Conservation (phyloP, 345 rosid genomes). For the Punica granatum region DNA sequence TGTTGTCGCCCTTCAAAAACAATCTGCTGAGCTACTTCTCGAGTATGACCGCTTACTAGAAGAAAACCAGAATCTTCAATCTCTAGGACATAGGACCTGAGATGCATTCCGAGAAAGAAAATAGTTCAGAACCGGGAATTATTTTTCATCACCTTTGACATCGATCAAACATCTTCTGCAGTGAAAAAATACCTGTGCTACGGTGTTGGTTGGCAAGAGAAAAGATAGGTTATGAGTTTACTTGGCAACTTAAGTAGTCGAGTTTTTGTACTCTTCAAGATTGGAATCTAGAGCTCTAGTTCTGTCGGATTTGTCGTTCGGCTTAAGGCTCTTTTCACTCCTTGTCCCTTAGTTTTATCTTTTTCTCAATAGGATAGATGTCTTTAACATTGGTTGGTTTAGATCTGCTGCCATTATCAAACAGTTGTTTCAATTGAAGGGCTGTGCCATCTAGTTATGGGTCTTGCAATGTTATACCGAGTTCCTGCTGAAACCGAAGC, state of each 20-base stretch:
- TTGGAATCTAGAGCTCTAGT: background rate
- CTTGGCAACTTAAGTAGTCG: background rate
- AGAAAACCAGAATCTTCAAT: conserved; percentile 84
- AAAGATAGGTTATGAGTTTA: background rate
- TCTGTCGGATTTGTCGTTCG: background rate
- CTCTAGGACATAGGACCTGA: conserved; percentile 36
- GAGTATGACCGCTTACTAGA: conserved; percentile 82
- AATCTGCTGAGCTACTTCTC: conserved; percentile 72
- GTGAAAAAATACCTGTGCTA: background rate
- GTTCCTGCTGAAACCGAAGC: background rate
- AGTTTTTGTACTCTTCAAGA: background rate
- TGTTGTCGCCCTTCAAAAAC: conserved; percentile 72
- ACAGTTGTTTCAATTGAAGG: background rate
- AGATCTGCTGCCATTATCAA: background rate
- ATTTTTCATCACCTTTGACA: background rate
- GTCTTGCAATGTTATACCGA: background rate
- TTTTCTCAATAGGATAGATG: background rate
- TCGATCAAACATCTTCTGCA: background rate
- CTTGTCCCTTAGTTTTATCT: too few species aligned
- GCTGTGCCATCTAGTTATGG: background rate
- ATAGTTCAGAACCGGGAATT: background rate
- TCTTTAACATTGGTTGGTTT: background rate
- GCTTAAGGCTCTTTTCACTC: background rate
- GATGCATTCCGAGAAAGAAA: background rate
- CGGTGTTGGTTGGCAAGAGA: background rate